Evolutionary conservation across 257 asterid genomes (phyloP).

Genomic region (Solanum medicagineum): DNA sequence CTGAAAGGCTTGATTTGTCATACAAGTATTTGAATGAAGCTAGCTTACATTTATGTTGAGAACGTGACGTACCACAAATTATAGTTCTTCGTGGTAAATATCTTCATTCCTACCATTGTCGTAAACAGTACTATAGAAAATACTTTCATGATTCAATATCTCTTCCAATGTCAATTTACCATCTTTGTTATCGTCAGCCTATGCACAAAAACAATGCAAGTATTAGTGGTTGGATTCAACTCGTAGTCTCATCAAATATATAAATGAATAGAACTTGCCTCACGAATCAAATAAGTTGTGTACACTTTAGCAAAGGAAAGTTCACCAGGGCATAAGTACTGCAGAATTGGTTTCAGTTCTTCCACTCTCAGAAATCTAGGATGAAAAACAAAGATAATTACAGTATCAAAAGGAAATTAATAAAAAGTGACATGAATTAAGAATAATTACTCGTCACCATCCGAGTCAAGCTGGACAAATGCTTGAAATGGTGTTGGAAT

Average conservation of each 20-base stretch:
- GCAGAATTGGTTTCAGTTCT: constrained; percentile 18
- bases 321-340: constrained; percentile 20
- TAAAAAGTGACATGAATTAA: not conserved
- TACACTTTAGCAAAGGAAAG: constrained; percentile 12
- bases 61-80: not conserved
- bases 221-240: not conserved
- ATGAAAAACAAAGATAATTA: not conserved
- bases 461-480: constrained; percentile 14
- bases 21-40: not conserved
- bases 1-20: too few relatives aligned
- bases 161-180: constrained; percentile 14
- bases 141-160: constrained; percentile 13
- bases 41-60: not conserved
- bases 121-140: constrained; percentile 10
- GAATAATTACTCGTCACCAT: constrained; percentile 14
- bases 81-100: constrained; percentile 16
- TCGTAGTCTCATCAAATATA: not conserved
- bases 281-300: constrained; percentile 8
- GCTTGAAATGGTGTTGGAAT: not conserved
- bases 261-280: not conserved
- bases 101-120: not conserved
- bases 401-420: not conserved
- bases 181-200: constrained; percentile 23
- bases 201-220: not conserved
- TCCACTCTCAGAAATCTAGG: constrained; percentile 19